These are phyloP conservation scores for Rhinocladiella mackenziei DNA, from an alignment of 2,329 filamentous ascomycete species.

Conservation along the genomic window DNA sequence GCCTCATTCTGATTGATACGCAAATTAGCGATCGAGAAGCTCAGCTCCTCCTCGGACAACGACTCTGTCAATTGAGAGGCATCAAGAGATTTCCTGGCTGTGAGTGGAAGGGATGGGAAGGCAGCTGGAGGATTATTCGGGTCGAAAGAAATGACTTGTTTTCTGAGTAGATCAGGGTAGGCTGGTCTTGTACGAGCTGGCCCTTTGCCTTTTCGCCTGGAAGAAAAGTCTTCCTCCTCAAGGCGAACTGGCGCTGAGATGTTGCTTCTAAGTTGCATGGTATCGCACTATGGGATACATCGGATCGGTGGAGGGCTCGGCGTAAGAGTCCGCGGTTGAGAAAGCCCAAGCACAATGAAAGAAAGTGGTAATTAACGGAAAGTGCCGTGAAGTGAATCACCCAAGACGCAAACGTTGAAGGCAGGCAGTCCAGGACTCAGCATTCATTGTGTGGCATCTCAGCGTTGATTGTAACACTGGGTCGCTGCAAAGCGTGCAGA, in stretches of 20 bases:
- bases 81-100: background rate
- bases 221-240: slow-evolving; percentile 28
- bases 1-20: no score
- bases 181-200: slow-evolving; percentile 19
- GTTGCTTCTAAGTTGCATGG: slow-evolving; percentile 35
- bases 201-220: slow-evolving; percentile 12
- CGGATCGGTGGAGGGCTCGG: slow-evolving; percentile 24
- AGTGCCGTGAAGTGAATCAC: slow-evolving; percentile 2
- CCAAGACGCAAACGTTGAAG: slow-evolving; percentile 8
- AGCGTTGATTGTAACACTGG: background rate
- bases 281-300: slow-evolving; percentile 6
- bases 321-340: background rate
- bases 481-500: background rate
- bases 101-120: slow-evolving; percentile 38
- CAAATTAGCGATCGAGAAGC: background rate
- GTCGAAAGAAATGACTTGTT: slow-evolving; percentile 31
- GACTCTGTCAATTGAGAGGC: background rate
- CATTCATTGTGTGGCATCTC: slow-evolving; percentile 3
- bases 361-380: slow-evolving; percentile 1
- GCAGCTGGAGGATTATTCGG: slow-evolving; percentile 40
- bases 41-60: background rate
- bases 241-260: slow-evolving; percentile 34
- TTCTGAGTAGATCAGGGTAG: slow-evolving; percentile 26
- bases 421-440: slow-evolving; percentile 1
- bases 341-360: slow-evolving; percentile 3